phyloP scores from a whole-genome alignment of 495 filamentous ascomycete genomes.

The Immersiella caudata region DNA sequence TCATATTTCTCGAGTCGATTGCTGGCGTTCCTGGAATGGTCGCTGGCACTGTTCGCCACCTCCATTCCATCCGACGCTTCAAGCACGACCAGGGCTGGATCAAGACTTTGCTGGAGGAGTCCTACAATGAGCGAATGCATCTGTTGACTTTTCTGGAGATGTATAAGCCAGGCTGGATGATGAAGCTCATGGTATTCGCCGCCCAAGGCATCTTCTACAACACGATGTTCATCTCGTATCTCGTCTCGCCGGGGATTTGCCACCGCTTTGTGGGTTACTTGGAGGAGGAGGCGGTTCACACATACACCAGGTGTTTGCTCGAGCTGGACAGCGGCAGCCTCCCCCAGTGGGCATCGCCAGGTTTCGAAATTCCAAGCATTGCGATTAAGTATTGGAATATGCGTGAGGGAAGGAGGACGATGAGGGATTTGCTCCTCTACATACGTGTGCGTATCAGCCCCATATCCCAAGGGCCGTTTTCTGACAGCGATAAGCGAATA shows the following conservation, averaged over 20 bases:
- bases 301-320: conserved; percentile 83
- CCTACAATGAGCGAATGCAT: conserved; percentile 96
- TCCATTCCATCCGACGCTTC: conserved; percentile 78
- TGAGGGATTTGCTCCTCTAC: conserved; percentile 85
- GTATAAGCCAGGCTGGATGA: conserved; percentile 86
- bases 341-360: conserved; percentile 70
- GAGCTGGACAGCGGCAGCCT: conserved; percentile 85
- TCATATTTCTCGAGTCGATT: conserved; percentile 92
- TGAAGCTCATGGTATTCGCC: conserved; percentile 82
- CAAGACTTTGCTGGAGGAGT: conserved; percentile 91
- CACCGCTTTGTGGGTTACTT: conserved; percentile 97
- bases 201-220: conserved; percentile 93
- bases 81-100: conserved; percentile 98
- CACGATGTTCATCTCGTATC: conserved; percentile 84
- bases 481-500: neutral
- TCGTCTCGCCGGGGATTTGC: conserved; percentile 84
- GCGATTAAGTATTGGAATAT: conserved; percentile 91
- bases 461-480: neutral
- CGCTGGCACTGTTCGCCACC: conserved; percentile 87
- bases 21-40: conserved; percentile 98
- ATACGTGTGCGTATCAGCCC: conserved; percentile 52
- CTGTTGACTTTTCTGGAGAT: conserved; percentile 93
- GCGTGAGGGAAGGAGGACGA: conserved; percentile 78
- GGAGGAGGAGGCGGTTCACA: conserved; percentile 95
- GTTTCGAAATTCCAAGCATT: conserved; percentile 80